These are phyloP conservation scores for Cercospora canescens DNA, from an alignment of 2,329 filamentous ascomycete species.

Conservation along the genomic window DNA sequence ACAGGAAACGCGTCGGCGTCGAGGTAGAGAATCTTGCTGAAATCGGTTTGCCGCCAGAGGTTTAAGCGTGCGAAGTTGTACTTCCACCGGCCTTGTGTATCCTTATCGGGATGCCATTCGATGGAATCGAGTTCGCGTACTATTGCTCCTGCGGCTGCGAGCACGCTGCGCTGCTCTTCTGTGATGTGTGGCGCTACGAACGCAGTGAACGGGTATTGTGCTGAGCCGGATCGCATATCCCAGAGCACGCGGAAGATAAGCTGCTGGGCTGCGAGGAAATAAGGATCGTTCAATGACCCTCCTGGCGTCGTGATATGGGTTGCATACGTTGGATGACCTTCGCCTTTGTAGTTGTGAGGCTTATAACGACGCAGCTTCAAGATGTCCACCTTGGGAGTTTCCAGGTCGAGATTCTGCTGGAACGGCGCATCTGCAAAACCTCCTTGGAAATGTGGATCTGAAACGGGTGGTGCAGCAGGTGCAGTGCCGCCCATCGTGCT, in stretches of 20 bases:
- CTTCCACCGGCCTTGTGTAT: constrained; percentile 17
- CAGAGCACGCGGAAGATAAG: constrained; percentile 24
- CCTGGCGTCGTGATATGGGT: constrained; percentile 23
- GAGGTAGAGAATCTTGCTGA: constrained; percentile 86
- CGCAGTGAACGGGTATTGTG: constrained; percentile 22
- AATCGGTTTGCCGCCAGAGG: constrained; percentile 86
- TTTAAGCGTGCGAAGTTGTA: constrained; percentile 82
- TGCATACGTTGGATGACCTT: constrained; percentile 19
- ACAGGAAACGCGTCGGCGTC: constrained; percentile 67
- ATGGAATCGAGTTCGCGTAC: constrained; percentile 24
- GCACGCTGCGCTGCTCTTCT: constrained; percentile 20
- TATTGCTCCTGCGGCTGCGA: constrained; percentile 22
- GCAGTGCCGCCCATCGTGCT: neutral
- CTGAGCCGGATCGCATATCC: constrained; percentile 21
- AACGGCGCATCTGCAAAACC: neutral
- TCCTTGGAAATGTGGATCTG: constrained; percentile 1
- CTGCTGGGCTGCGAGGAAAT: constrained; percentile 25
- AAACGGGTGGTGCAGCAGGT: neutral
- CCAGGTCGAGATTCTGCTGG: constrained; percentile 8
- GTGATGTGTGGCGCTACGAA: constrained; percentile 26
- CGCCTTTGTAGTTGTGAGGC: constrained; percentile 24
- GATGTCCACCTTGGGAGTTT: constrained; percentile 13
- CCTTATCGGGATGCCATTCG: constrained; percentile 18
- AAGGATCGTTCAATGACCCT: constrained; percentile 23
- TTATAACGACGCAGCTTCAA: constrained; percentile 13